phyloP scores from a whole-genome alignment of 2,329 filamentous ascomycete species.

The Colletotrichum melonis region DNA sequence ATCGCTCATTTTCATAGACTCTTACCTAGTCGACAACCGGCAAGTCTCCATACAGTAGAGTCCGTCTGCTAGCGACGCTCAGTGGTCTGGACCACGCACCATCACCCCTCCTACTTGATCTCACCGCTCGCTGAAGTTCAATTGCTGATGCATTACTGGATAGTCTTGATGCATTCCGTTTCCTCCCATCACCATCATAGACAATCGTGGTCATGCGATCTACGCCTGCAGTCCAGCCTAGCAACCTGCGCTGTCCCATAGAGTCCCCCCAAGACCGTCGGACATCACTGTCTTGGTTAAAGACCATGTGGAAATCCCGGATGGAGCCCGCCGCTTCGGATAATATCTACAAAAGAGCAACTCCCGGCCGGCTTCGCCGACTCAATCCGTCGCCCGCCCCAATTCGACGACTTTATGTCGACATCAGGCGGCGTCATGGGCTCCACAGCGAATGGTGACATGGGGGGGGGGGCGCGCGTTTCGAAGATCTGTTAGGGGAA shows the following conservation, averaged over 20 bases:
- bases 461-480: not conserved
- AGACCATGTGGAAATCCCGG: constrained; percentile 10
- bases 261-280: not conserved
- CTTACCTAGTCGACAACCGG: not conserved
- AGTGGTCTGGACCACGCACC: not conserved
- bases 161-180: not conserved
- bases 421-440: constrained; percentile 4
- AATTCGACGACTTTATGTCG: constrained; percentile 2
- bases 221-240: not conserved
- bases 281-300: not conserved
- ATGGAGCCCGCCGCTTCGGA: not conserved
- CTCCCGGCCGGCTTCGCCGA: constrained; percentile 14
- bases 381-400: constrained; percentile 6
- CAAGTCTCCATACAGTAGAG: not conserved
- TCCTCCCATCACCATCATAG: not conserved
- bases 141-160: not conserved
- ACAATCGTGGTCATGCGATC: constrained; percentile 15
- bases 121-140: constrained; percentile 12
- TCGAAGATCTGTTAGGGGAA: constrained; percentile 19
- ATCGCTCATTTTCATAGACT: not conserved
- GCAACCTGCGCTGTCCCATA: not conserved
- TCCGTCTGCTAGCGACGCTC: not conserved
- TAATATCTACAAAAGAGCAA: not conserved
- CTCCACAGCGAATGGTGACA: constrained; percentile 7
- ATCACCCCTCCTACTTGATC: not conserved